Percentiles rank a stretch among this genome's conserved stretches.
phyloP scores from a whole-genome alignment of 1,139 yeast species.

The Protomyces gravidus region DNA sequence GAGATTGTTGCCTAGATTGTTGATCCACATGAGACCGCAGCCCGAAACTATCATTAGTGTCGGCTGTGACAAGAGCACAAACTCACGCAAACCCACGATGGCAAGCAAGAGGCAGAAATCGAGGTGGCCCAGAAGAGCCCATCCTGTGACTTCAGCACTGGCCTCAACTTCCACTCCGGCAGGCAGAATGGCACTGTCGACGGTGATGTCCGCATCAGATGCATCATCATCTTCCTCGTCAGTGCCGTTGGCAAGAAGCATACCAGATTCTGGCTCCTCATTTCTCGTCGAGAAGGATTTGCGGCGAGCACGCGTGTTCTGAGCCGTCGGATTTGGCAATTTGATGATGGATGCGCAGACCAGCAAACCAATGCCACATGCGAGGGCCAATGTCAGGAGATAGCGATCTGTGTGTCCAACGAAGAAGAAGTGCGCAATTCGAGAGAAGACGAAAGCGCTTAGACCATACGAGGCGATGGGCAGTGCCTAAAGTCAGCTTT shows the following conservation, averaged over 20 bases:
- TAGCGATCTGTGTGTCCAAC: slow-evolving; percentile 34
- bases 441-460: slow-evolving; percentile 43
- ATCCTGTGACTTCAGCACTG: slow-evolving; percentile 10
- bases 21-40: slow-evolving; percentile 66
- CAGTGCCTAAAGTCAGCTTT: slow-evolving; percentile 35
- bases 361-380: slow-evolving; percentile 9
- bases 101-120: slow-evolving; percentile 15
- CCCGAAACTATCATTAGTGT: slow-evolving; percentile 48
- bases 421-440: slow-evolving; percentile 39
- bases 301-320: neutral
- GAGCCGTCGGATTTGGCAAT: neutral
- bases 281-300: neutral
- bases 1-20: slow-evolving; percentile 22
- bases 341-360: neutral
- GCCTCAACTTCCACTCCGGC: neutral
- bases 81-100: slow-evolving; percentile 7
- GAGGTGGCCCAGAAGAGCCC: slow-evolving; percentile 1
- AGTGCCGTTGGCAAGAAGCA: neutral
- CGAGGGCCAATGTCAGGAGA: slow-evolving; percentile 38
- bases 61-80: neutral
- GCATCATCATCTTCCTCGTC: neutral
- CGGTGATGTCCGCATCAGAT: neutral
- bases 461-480: slow-evolving; percentile 48
- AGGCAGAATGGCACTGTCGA: neutral
- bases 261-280: neutral